Evolutionary conservation across 2,329 filamentous ascomycete species (phyloP).

Genomic region (Trichoderma oligosporum): DNA sequence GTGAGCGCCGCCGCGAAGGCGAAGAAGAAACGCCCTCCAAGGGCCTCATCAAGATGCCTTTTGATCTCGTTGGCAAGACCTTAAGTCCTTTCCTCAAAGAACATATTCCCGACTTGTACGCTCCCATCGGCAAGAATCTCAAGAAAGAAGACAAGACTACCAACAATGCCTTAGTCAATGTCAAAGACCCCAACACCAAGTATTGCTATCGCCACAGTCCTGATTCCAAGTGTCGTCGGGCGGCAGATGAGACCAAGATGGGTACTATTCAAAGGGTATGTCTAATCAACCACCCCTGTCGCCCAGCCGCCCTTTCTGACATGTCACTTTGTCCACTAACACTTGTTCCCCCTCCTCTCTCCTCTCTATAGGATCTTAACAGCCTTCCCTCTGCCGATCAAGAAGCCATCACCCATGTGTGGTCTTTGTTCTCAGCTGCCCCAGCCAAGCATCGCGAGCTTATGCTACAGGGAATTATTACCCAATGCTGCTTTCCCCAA

Average conservation of each 20-base stretch:
- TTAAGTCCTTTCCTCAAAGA: constrained; percentile 85
- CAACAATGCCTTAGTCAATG: constrained; percentile 29
- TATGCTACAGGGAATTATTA: constrained; percentile 93
- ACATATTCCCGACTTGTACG: constrained; percentile 87
- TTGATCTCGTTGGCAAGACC: constrained; percentile 69
- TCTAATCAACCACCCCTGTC: constrained; percentile 21
- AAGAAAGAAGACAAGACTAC: constrained; percentile 28
- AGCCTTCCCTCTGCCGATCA: constrained; percentile 79
- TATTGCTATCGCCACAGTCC: constrained; percentile 95
- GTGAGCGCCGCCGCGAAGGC: constrained; percentile 48
- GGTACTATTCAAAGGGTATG: constrained; percentile 82
- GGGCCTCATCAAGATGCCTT: constrained; percentile 54
- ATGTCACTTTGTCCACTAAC: constrained; percentile 8
- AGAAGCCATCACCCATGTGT: constrained; percentile 93
- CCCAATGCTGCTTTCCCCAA: constrained; percentile 96
- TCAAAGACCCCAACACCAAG: constrained; percentile 69
- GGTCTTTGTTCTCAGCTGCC: constrained; percentile 95
- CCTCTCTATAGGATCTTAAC: constrained; percentile 66
- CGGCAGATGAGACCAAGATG: constrained; percentile 95
- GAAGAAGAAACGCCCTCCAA: constrained; percentile 44
- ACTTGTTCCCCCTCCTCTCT: not conserved
- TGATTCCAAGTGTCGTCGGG: constrained; percentile 87
- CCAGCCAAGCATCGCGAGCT: constrained; percentile 90
- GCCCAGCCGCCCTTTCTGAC: not conserved
- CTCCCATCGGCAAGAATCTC: constrained; percentile 63